Base-by-base conservation (phyloP, 306 rosid genomes). In the Vigna unguiculata region DNA sequence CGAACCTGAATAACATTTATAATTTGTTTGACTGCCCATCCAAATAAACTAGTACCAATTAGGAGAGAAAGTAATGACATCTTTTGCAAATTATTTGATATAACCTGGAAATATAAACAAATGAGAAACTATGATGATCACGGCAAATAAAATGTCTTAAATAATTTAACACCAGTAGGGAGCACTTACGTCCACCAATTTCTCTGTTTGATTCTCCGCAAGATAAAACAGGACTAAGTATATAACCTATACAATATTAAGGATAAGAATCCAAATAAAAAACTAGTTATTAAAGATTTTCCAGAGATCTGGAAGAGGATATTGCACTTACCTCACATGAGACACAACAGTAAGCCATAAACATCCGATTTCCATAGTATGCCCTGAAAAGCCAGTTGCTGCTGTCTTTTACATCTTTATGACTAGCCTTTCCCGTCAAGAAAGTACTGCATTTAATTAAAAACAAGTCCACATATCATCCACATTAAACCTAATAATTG, bases 341-440 rank as follows among this genome's bases (percentile, higher is more conserved):
- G 80, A 89, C 84, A 69, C 99, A 96, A 81, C 99, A 96, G 81
- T 96, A 96, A 19, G 93, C 99, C 98, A 96, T 96, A 87, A 96
- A 92, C 84, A 90, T 91, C 87, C 93, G 82, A 82, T 96, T 96
- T 76, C 97, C 97, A 45, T 96, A 96, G 81, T 96, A 96, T 75
- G 86, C 82, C 91, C 57, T 92, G 69, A 96, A 92, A 85, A 96
- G 96, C 97, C 97, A 91, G 80, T 52, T 96, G 79, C 88, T 88
- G 85, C 99, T 96, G 89, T 96, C 99, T 76, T 96, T 96, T 58
- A 96, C 98, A 74, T 96, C 99, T 85, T 96, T 96, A 85, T 96
- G 99, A 85, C 97, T 95, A 76, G 82, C 88, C 84, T 95, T 95
- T 81, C 98, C 98, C 22, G 64, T 40, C 81, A 95, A 88, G 91